A percentile compares a stretch with the other conserved stretches of the same genome.
Conservation (phyloP, 441 rosid species). For the Sinapis alba region DNA sequence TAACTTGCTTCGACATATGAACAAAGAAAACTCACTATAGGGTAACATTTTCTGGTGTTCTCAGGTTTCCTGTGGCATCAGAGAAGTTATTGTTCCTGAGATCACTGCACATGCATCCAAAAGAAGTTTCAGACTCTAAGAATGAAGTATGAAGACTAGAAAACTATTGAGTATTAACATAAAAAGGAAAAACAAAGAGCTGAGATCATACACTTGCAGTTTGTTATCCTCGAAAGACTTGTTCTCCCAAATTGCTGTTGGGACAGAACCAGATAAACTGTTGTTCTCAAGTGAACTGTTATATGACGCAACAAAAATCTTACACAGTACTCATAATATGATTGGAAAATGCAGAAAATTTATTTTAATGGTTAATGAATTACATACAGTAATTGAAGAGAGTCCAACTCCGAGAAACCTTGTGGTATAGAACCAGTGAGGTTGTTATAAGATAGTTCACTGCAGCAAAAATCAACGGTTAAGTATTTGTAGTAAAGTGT, state of each 20-base stretch:
- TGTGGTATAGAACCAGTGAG: conserved; percentile 72
- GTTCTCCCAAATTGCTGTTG: conserved; percentile 60
- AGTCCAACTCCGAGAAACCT: conserved; percentile 63
- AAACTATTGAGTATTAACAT: background rate
- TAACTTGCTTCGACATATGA: background rate
- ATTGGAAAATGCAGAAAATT: background rate
- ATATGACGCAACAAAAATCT: background rate
- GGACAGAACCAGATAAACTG: conserved; percentile 65
- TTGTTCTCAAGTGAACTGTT: conserved; percentile 80
- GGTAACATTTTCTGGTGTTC: conserved; percentile 68
- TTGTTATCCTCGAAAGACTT: conserved; percentile 46
- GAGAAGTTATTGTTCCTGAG: conserved; percentile 74
- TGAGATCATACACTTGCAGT: conserved; percentile 58
- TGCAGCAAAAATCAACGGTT: conserved; percentile 42
- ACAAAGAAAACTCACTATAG: conserved; percentile 51
- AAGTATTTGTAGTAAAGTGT: background rate
- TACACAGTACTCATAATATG: background rate
- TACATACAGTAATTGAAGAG: conserved; percentile 75
- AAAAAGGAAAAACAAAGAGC: background rate
- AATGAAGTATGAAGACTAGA: conserved; percentile 9
- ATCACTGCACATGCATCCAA: conserved; percentile 59
- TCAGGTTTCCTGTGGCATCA: conserved; percentile 54
- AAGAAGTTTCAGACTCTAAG: conserved; percentile 23
- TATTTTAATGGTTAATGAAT: background rate
- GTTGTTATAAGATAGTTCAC: conserved; percentile 65